phyloP scores from a whole-genome alignment of 1,139 yeast species.

The Suhomyces terraborum region DNA sequence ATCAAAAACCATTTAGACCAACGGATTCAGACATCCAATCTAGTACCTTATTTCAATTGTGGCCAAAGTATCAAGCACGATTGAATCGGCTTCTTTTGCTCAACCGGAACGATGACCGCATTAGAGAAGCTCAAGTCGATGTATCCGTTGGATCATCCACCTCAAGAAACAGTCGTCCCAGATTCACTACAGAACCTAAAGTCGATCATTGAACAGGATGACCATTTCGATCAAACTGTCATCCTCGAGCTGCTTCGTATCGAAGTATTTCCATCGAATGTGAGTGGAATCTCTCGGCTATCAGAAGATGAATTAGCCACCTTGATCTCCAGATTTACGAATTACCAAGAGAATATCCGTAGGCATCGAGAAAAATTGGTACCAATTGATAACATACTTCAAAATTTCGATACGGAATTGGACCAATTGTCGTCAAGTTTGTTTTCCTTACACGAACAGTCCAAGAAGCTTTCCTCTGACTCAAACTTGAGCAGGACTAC shows the following conservation, averaged over 20 bases:
- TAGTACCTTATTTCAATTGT: too few relatives aligned
- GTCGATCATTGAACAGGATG: constrained; percentile 5
- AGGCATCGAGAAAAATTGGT: constrained; percentile 37
- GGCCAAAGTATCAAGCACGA: too few relatives aligned
- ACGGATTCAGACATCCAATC: too few relatives aligned
- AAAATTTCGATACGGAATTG: constrained; percentile 58
- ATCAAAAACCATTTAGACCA: too few relatives aligned
- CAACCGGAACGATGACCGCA: constrained; percentile 19
- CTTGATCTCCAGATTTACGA: constrained; percentile 28
- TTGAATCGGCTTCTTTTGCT: too few relatives aligned
- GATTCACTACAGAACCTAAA: constrained; percentile 9
- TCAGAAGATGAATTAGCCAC: constrained; percentile 7
- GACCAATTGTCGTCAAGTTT: constrained; percentile 62
- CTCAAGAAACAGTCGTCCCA: background rate
- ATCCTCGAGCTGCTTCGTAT: constrained; percentile 23
- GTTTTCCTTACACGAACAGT: constrained; percentile 56
- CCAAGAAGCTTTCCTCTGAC: constrained; percentile 33
- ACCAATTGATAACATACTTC: constrained; percentile 45
- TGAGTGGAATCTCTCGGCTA: constrained; percentile 2
- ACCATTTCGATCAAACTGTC: constrained; percentile 3
- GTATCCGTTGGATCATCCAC: constrained; percentile 12
- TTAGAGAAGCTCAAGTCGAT: constrained; percentile 18
- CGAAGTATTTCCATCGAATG: constrained; percentile 14
- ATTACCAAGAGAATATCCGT: constrained; percentile 39
- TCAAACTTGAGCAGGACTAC: constrained; percentile 55